Evolutionary conservation across 192 early-diverging fungal species (phyloP).

Genomic region (Nowakowskiella sp.): DNA sequence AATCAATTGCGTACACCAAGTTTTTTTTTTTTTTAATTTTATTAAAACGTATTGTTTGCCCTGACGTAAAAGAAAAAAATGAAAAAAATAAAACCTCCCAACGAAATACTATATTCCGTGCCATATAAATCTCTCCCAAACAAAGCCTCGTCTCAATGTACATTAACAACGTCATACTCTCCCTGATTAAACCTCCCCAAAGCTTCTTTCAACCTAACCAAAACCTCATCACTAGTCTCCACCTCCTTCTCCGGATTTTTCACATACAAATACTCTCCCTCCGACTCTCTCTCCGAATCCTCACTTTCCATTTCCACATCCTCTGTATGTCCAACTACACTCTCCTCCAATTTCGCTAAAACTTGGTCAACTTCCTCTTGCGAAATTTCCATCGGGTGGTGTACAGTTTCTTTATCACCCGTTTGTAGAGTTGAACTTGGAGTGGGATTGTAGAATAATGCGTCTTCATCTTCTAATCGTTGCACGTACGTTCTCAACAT

Average conservation of each 20-base stretch:
- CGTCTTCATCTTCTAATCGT: too few relatives aligned
- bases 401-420: slow-evolving; percentile 16
- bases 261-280: too few relatives aligned
- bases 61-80: too few relatives aligned
- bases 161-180: too few relatives aligned
- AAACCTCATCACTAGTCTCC: slow-evolving; percentile 18
- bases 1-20: too few relatives aligned
- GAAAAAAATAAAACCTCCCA: too few relatives aligned
- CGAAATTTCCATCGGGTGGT: slow-evolving; percentile 37
- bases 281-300: slow-evolving; percentile 3
- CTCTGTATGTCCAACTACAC: background rate
- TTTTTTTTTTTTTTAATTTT: too few relatives aligned
- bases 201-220: slow-evolving; percentile 16
- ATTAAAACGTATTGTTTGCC: too few relatives aligned
- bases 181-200: slow-evolving; percentile 26
- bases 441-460: too few relatives aligned
- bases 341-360: background rate
- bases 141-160: background rate
- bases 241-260: slow-evolving; percentile 3
- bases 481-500: too few relatives aligned
- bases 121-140: background rate
- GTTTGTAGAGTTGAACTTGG: too few relatives aligned
- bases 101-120: too few relatives aligned
- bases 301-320: slow-evolving; percentile 6
- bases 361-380: slow-evolving; percentile 12